phyloP scores from a whole-genome alignment of 2,329 filamentous ascomycete genomes.

The Fusarium drepaniforme region DNA sequence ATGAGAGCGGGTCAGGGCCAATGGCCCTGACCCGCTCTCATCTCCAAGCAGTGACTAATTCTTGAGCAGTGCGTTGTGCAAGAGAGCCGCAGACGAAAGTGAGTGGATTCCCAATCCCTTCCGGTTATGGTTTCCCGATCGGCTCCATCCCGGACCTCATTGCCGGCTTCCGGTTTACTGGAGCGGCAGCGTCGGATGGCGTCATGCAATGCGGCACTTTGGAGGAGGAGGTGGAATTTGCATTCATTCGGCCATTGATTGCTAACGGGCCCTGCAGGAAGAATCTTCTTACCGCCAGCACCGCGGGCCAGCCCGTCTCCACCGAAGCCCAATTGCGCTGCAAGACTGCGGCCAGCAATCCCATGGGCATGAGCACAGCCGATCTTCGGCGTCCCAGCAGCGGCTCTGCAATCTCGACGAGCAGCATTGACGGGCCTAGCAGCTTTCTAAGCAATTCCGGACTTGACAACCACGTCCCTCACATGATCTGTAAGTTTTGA shows the following conservation, averaged over 20 bases:
- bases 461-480: slow-evolving; percentile 59
- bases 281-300: slow-evolving; percentile 55
- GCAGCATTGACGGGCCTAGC: slow-evolving; percentile 45
- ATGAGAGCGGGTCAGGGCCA: too few relatives aligned
- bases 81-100: slow-evolving; percentile 89
- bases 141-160: slow-evolving; percentile 13
- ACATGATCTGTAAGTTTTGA: slow-evolving; percentile 61
- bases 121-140: slow-evolving; percentile 19
- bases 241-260: slow-evolving; percentile 7
- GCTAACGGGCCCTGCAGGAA: slow-evolving; percentile 54
- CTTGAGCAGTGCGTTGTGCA: slow-evolving; percentile 71
- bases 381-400: slow-evolving; percentile 55
- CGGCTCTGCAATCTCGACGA: slow-evolving; percentile 49
- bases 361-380: slow-evolving; percentile 48
- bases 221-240: slow-evolving; percentile 15
- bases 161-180: slow-evolving; percentile 13
- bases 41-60: slow-evolving; percentile 31
- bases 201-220: slow-evolving; percentile 29
- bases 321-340: slow-evolving; percentile 61
- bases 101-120: slow-evolving; percentile 55
- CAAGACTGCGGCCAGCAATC: slow-evolving; percentile 51
- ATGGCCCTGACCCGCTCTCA: slow-evolving; percentile 17
- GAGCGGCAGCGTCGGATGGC: slow-evolving; percentile 21
- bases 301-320: slow-evolving; percentile 49
- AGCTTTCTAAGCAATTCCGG: slow-evolving; percentile 44